These are phyloP conservation scores for Piromyces finnis DNA, from an alignment of 192 early-diverging fungal species.

Conservation along the genomic window DNA sequence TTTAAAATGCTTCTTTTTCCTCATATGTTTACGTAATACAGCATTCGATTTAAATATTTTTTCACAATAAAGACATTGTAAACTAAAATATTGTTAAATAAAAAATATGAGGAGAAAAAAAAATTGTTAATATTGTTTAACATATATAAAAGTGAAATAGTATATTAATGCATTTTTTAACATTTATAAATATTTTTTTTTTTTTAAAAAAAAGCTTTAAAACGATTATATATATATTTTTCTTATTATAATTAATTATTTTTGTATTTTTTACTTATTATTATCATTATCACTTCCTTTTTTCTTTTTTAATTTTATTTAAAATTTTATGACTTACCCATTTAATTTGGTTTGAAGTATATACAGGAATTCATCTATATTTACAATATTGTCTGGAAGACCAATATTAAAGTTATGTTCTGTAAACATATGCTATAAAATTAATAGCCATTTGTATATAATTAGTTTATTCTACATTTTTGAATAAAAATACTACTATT, in stretches of 20 bases:
- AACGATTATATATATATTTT: too few species aligned
- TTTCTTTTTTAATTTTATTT: neutral
- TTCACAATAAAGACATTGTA: conserved; percentile 86
- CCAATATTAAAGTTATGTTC: conserved; percentile 93
- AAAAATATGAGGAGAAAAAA: too few species aligned
- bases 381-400: conserved; percentile 72
- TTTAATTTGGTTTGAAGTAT: conserved; percentile 55
- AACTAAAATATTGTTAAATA: neutral
- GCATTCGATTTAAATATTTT: conserved; percentile 72
- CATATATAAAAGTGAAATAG: too few species aligned
- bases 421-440: conserved; percentile 69
- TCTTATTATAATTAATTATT: too few species aligned
- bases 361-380: conserved; percentile 61
- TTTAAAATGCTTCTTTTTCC: conserved; percentile 96
- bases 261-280: too few species aligned
- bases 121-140: conserved; percentile 3
- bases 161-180: too few species aligned
- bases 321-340: conserved; percentile 9
- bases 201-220: too few species aligned
- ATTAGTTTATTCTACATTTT: too few species aligned
- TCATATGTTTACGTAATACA: conserved; percentile 88
- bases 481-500: too few species aligned
- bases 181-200: too few species aligned
- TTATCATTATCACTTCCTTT: too few species aligned
- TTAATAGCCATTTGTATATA: too few species aligned